Percentiles rank a stretch among this genome's conserved stretches.
phyloP scores from a whole-genome alignment of 2,329 filamentous ascomycete genomes.

The Didymella segeticola region DNA sequence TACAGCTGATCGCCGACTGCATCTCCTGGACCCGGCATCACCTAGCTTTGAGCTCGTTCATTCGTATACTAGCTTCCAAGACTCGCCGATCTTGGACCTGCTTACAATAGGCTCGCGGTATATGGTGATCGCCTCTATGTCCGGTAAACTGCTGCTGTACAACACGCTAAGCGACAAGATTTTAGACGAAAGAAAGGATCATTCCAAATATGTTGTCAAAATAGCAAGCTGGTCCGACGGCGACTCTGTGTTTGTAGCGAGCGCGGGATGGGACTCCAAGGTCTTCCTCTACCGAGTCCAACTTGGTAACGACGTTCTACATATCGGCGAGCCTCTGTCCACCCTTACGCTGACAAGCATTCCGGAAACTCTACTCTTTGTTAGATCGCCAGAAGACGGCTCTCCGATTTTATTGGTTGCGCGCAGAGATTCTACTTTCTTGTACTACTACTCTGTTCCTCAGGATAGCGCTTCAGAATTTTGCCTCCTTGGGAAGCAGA shows the following conservation, averaged over 20 bases:
- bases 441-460: conserved; percentile 61
- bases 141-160: conserved; percentile 61
- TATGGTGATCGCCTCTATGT: conserved; percentile 65
- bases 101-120: conserved; percentile 52
- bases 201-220: conserved; percentile 66
- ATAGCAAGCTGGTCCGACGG: conserved; percentile 51
- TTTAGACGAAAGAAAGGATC: conserved; percentile 61
- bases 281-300: conserved; percentile 58
- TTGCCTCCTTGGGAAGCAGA: conserved; percentile 61
- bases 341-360: conserved; percentile 58
- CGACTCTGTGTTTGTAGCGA: conserved; percentile 53
- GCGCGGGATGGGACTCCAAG: conserved; percentile 67
- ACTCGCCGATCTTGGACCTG: conserved; percentile 63
- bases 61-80: conserved; percentile 52
- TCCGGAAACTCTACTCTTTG: conserved; percentile 64
- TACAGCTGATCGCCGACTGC: conserved; percentile 53
- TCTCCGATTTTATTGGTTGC: conserved; percentile 61
- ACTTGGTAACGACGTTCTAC: conserved; percentile 32
- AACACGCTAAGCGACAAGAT: conserved; percentile 48
- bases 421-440: conserved; percentile 64
- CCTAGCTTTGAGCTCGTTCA: conserved; percentile 41
- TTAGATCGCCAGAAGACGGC: conserved; percentile 55
- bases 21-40: conserved; percentile 52
- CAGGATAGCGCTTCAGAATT: conserved; percentile 22
- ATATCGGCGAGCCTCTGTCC: conserved; percentile 51